Evolutionary conservation across 2,329 filamentous ascomycete genomes (phyloP).

Genomic region (Cladosporium austrohemisphaericum): DNA sequence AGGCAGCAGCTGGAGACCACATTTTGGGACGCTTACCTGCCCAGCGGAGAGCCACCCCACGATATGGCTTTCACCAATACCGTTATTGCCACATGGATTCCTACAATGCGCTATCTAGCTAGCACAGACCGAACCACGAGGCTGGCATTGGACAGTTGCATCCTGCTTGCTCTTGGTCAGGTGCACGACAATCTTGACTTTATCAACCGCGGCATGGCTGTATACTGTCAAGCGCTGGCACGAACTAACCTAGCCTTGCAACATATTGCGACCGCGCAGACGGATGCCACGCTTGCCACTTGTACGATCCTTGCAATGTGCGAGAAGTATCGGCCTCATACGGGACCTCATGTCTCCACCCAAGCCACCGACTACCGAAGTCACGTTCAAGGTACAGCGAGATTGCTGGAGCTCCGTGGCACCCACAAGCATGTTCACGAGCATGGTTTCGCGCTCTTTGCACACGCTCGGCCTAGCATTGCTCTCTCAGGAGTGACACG

Average conservation of each 20-base stretch:
- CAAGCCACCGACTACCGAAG: neutral
- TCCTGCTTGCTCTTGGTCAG: neutral
- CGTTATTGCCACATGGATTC: neutral
- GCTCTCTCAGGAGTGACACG: neutral
- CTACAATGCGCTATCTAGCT: neutral
- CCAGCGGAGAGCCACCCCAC: neutral
- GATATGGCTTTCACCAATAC: neutral
- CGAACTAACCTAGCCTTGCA: neutral
- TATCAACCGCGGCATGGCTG: neutral
- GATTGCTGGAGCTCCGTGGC: neutral
- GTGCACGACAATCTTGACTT: neutral
- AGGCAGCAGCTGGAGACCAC: neutral
- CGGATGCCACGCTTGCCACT: slow-evolving; percentile 1
- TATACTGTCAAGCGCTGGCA: slow-evolving; percentile 1
- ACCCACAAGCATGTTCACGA: neutral
- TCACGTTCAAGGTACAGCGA: neutral
- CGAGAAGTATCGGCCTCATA: slow-evolving; percentile 1
- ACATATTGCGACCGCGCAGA: slow-evolving; percentile 5
- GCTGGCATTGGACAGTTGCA: slow-evolving; percentile 2
- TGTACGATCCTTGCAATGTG: slow-evolving; percentile 1
- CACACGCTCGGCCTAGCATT: neutral
- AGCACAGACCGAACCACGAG: neutral
- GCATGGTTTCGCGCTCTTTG: slow-evolving; percentile 2
- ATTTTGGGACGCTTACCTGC: neutral
- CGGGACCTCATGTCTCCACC: neutral